A percentile compares a stretch with the other conserved stretches of the same genome.
phyloP scores from a whole-genome alignment of 2,329 filamentous ascomycete genomes.

The Arthroderma sp. region DNA sequence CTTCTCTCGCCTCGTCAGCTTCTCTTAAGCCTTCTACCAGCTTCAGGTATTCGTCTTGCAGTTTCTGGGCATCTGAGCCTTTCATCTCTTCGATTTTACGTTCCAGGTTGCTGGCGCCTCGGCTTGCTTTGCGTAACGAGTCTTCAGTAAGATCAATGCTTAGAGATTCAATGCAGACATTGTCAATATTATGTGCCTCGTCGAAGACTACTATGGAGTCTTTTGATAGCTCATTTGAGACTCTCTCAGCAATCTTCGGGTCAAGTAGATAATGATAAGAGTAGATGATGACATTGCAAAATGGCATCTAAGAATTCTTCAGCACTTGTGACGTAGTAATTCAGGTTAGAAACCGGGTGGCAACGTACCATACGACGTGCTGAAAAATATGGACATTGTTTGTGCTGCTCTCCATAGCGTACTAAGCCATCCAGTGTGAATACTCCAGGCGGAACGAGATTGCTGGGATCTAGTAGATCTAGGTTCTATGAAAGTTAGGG shows the following conservation, averaged over 20 bases:
- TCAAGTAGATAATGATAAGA: conserved; percentile 97
- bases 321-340: conserved; percentile 8
- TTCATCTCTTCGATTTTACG: conserved; percentile 89
- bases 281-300: conserved; percentile 98
- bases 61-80: conserved; percentile 81
- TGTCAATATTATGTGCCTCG: conserved; percentile 98
- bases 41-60: conserved; percentile 91
- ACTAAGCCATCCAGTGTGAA: conserved; percentile 88
- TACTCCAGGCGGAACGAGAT: conserved; percentile 83
- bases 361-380: conserved; percentile 69
- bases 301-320: conserved; percentile 61
- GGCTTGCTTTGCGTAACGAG: conserved; percentile 75
- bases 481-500: conserved; percentile 50
- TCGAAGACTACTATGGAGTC: conserved; percentile 99
- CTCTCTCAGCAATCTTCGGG: conserved; percentile 90
- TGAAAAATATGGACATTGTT: conserved; percentile 96
- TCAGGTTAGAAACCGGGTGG: neutral
- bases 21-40: conserved; percentile 82
- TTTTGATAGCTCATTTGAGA: conserved; percentile 90
- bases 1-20: conserved; percentile 76
- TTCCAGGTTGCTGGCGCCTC: conserved; percentile 83
- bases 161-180: conserved; percentile 93
- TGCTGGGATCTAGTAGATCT: conserved; percentile 86
- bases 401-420: conserved; percentile 83
- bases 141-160: conserved; percentile 97